Conservation (phyloP, 139 green algal species). For the Diplosphaera chodatii region DNA sequence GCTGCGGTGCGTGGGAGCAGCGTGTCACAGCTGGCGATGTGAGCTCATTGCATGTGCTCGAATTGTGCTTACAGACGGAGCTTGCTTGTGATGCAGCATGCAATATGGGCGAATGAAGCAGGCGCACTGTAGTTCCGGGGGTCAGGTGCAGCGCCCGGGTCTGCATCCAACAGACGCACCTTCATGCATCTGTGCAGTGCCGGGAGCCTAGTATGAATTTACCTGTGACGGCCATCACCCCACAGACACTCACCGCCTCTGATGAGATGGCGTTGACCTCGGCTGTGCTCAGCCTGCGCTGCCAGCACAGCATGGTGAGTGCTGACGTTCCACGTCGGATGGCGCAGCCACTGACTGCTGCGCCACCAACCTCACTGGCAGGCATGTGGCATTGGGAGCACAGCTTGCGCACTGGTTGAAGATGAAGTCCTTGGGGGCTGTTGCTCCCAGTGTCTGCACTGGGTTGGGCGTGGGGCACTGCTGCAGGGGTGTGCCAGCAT, state of each 20-base stretch:
- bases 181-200: too few species aligned
- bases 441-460: neutral
- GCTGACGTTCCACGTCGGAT: too few species aligned
- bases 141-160: too few species aligned
- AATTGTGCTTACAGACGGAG: neutral
- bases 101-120: too few species aligned
- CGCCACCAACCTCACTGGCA: neutral
- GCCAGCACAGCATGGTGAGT: neutral
- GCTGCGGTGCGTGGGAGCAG: too few species aligned
- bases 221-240: too few species aligned
- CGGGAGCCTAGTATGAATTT: too few species aligned
- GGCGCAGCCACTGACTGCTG: neutral
- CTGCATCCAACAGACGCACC: too few species aligned
- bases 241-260: neutral
- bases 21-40: neutral
- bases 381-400: too few species aligned
- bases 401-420: slow-evolving; percentile 2
- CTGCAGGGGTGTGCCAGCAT: too few species aligned
- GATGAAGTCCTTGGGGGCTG: neutral
- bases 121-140: too few species aligned
- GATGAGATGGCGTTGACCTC: neutral
- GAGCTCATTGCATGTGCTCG: neutral
- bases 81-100: too few species aligned
- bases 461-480: neutral
- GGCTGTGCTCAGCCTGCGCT: neutral